These are phyloP conservation scores for Astragalus glycyphyllos DNA, from an alignment of 306 rosid genomes.

Conservation along the genomic window DNA sequence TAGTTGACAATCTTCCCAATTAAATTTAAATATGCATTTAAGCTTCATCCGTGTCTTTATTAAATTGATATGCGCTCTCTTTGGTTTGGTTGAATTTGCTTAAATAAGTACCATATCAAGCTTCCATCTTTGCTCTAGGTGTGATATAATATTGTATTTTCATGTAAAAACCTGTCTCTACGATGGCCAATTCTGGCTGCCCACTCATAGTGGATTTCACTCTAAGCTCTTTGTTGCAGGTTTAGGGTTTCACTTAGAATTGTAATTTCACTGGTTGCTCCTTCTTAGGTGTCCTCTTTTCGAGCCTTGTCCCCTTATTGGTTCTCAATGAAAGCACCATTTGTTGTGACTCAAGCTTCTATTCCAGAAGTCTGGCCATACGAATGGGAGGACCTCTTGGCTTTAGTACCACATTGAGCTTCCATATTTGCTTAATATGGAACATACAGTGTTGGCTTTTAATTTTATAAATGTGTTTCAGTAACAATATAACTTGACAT, in stretches of 20 bases:
- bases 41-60: constrained; percentile 26
- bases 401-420: constrained; percentile 16
- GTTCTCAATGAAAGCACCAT: constrained; percentile 16
- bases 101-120: constrained; percentile 3
- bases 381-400: neutral
- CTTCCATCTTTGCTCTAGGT: constrained; percentile 16
- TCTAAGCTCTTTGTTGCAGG: constrained; percentile 1
- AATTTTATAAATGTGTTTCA: constrained; percentile 32
- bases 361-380: neutral
- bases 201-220: constrained; percentile 9
- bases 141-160: neutral
- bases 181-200: constrained; percentile 5
- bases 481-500: constrained; percentile 27
- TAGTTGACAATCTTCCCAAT: neutral
- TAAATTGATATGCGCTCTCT: constrained; percentile 5
- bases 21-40: constrained; percentile 36
- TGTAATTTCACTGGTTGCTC: neutral
- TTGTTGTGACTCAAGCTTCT: constrained; percentile 15
- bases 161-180: neutral
- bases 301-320: neutral
- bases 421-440: constrained; percentile 15
- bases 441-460: constrained; percentile 15
- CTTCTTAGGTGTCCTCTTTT: neutral
- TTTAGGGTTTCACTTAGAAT: constrained; percentile 19
- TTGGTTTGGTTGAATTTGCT: constrained; percentile 27